Percentiles rank a stretch among this genome's conserved stretches.
These are phyloP conservation scores for Heterobasidion occidentale DNA, from an alignment of 1,284 basidiomycete species.

Conservation along the genomic window DNA sequence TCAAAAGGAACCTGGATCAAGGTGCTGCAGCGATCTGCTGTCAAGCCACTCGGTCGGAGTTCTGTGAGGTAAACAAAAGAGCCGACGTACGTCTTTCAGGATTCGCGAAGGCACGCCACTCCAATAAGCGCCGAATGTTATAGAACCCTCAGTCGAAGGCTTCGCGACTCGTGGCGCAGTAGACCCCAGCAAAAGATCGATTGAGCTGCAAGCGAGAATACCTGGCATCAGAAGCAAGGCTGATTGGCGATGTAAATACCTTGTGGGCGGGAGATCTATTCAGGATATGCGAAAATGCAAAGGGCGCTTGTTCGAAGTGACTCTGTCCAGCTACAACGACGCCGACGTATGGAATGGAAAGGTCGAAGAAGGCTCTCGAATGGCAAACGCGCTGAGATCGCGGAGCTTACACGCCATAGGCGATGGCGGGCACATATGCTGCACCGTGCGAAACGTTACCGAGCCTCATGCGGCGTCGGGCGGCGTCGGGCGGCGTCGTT, in stretches of 20 bases:
- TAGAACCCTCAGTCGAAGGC: neutral
- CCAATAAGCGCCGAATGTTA: neutral
- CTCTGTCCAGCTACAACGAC: too few species aligned
- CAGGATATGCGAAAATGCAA: neutral
- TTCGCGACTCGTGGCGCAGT: neutral
- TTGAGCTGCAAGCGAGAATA: too few species aligned
- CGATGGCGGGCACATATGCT: neutral
- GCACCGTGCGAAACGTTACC: neutral
- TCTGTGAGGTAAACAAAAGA: neutral
- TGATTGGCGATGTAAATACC: neutral
- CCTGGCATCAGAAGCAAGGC: too few species aligned
- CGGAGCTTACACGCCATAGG: neutral
- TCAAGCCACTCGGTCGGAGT: neutral
- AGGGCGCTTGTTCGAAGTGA: too few species aligned
- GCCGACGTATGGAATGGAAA: neutral
- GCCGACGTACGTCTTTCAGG: neutral
- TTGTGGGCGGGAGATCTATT: neutral
- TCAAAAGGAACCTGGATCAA: too few species aligned
- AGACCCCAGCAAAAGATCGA: too few species aligned
- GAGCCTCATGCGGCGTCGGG: neutral
- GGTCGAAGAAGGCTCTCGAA: neutral
- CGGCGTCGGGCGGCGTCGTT: neutral
- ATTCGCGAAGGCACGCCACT: neutral
- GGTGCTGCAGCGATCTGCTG: neutral
- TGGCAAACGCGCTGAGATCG: neutral